phyloP scores from a whole-genome alignment of 805 yeast genomes.

The Candida awuae region DNA sequence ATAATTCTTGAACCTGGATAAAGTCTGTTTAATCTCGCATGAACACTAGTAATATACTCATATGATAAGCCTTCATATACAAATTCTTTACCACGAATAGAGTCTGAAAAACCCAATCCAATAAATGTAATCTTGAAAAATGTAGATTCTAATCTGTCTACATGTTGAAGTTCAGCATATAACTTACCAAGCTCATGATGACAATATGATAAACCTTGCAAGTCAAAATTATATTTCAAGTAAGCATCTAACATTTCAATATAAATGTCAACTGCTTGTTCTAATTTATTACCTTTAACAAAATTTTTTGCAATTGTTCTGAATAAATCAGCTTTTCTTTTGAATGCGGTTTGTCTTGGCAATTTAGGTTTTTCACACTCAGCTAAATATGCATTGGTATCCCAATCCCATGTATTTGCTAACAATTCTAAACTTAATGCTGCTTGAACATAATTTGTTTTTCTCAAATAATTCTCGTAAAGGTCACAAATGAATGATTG shows the following conservation, averaged over 20 bases:
- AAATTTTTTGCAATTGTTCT: slow-evolving; percentile 65
- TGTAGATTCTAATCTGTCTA: slow-evolving; percentile 68
- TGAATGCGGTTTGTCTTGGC: slow-evolving; percentile 76
- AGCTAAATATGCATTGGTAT: slow-evolving; percentile 46
- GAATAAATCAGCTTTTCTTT: slow-evolving; percentile 65
- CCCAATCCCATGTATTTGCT: slow-evolving; percentile 74
- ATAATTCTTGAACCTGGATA: slow-evolving; percentile 79
- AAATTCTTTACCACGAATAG: slow-evolving; percentile 67
- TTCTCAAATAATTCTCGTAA: slow-evolving; percentile 54
- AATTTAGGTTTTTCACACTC: slow-evolving; percentile 56
- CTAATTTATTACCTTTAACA: slow-evolving; percentile 62
- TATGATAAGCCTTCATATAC: slow-evolving; percentile 82
- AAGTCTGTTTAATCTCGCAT: slow-evolving; percentile 60
- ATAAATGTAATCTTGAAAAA: slow-evolving; percentile 72
- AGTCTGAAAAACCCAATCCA: slow-evolving; percentile 78
- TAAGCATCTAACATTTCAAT: slow-evolving; percentile 73
- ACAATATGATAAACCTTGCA: slow-evolving; percentile 64
- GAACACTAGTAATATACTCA: slow-evolving; percentile 79
- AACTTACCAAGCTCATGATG: slow-evolving; percentile 60
- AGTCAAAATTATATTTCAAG: slow-evolving; percentile 63
- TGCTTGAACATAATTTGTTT: slow-evolving; percentile 68
- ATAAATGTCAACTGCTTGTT: slow-evolving; percentile 71
- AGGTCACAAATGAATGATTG: slow-evolving; percentile 71
- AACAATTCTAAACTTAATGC: slow-evolving; percentile 72
- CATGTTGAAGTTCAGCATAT: slow-evolving; percentile 57